Percentiles rank a stretch among this genome's conserved stretches.
Conservation (phyloP, 768 basidiomycete genomes). For the Cyathus striatus region DNA sequence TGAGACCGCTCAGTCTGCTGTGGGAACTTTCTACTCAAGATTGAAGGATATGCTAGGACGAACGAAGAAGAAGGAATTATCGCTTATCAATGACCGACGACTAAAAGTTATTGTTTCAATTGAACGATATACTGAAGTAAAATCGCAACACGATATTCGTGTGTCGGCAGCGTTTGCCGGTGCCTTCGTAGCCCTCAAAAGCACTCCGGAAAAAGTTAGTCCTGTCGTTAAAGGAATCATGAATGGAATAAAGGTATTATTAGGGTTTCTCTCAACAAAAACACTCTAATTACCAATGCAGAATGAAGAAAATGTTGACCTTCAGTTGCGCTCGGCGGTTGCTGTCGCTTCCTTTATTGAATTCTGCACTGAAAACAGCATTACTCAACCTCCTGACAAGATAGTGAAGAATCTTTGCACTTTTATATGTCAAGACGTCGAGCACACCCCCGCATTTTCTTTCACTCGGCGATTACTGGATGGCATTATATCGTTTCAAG, state of each 20-base stretch:
- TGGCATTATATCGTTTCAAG: slow-evolving; percentile 76
- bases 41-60: slow-evolving; percentile 73
- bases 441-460: slow-evolving; percentile 86
- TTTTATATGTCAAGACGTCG: slow-evolving; percentile 89
- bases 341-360: slow-evolving; percentile 87
- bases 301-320: slow-evolving; percentile 84
- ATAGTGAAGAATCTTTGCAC: slow-evolving; percentile 96
- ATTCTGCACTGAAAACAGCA: slow-evolving; percentile 69
- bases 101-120: slow-evolving; percentile 62
- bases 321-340: slow-evolving; percentile 83
- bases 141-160: slow-evolving; percentile 80
- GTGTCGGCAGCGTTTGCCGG: slow-evolving; percentile 88
- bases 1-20: slow-evolving; percentile 65
- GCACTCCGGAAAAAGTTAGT: slow-evolving; percentile 89
- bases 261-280: slow-evolving; percentile 1
- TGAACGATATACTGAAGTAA: slow-evolving; percentile 76
- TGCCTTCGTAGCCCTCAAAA: slow-evolving; percentile 82
- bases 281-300: slow-evolving; percentile 21
- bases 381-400: slow-evolving; percentile 87
- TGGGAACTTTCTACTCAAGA: slow-evolving; percentile 63
- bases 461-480: slow-evolving; percentile 53
- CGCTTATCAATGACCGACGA: slow-evolving; percentile 72
- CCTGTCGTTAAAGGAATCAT: slow-evolving; percentile 96
- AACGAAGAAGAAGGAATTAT: slow-evolving; percentile 75
- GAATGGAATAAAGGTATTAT: slow-evolving; percentile 90